Base-by-base conservation (phyloP, 108 stramenopile genomes). In the Aureococcus anophagefferens region DNA sequence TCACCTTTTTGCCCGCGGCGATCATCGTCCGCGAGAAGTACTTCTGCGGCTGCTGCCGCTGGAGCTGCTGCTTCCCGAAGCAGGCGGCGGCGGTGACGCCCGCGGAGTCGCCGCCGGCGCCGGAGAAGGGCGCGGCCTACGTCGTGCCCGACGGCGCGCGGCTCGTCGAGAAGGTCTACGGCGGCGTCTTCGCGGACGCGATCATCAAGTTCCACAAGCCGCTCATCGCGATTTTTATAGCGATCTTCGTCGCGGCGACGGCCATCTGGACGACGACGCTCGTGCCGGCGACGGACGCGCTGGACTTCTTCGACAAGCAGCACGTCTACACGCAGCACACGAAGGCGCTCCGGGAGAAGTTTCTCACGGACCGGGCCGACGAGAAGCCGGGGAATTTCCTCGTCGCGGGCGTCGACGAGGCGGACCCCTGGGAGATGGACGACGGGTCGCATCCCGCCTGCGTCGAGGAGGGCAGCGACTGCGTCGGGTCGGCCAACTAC, bases 1-100 rank as follows among this genome's bases (percentile, higher is more conserved):
- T 71, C n/a, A 71, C 70, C 5, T 63, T 30, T 18, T 37, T 71
- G 14, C 70, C 70, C 35, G 70, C 70, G 21, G 62, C 31, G 5
- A 34, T 63, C 9, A 28, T 71, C 35, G 45, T 64, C 35, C n/a
- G 34, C 17, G 70, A 71, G 30, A 63, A 13, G 62, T 71, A 63
- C 62, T 59, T 59, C 51, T 11, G 7, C 3, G 21, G 13, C 17
- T 28, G 25, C 7, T 25, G 14, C 51, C 4, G 13, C 7, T 1
- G 13, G 21, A 40, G 11, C 37, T 11, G 37, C 37, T 59, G 51
- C 51, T 18, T 1, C 51, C 4, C 21, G 3, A 59, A 59, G 51
- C 7, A 3, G 51, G 1, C 21, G 17, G 17, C 25, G 25, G 25
- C 4, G 3, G 1, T 28, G 25, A 25, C 51, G 25, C 14, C 21